Evolutionary conservation across 345 rosid species (phyloP), one percentile per base, ranked within the genome.

Genomic region (Eucalyptus marginata): DNA sequence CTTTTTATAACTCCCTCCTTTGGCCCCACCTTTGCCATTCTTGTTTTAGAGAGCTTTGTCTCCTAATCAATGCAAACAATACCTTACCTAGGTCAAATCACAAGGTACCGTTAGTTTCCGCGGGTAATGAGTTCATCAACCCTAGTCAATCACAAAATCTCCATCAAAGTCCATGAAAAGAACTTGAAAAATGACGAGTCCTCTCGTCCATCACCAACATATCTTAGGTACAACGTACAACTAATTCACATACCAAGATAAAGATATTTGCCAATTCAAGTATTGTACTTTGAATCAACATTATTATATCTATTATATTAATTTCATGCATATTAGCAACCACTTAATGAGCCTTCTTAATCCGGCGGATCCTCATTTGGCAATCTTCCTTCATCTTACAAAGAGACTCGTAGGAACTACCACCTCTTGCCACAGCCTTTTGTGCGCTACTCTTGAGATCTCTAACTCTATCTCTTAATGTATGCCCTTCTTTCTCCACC

Each of bases 391-490:
- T 89, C 25, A 87, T 49, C 47, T 59, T 88, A 43, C 87, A 58
- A 15, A 92, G 71, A 47, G 92, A 88, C 46, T 59, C 31, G 25
- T 59, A 87, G n/a, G 94, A 94, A 33, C 93, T 86, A 33, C 94
- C 90, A 79, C 93, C 91, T 76, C 71, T 18, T 29, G 89, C 71
- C 59, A 90, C n/a, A 52, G 92, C 93, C 49, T 90, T 90, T 31
- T 87, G 89, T 17, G 89, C 93, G 43, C 92, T 91, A 25, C 62
- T 33, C 86, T 91, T 90, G 8, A 93, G 56, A 33, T 88, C 86
- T 89, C 91, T 92, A 14, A 89, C 97, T 58, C 89, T 94, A 7
- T 8, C 89, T 90, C 95, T 95, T 66, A 92, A 93, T 49, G 43
- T 58, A 31, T 62, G 31, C 31, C 95, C 94, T 84, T 90, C 93